A percentile compares a stretch with the other conserved stretches of the same genome.
phyloP scores from a whole-genome alignment of 2,329 filamentous ascomycete species.

The Aspergillus pseudonomiae region DNA sequence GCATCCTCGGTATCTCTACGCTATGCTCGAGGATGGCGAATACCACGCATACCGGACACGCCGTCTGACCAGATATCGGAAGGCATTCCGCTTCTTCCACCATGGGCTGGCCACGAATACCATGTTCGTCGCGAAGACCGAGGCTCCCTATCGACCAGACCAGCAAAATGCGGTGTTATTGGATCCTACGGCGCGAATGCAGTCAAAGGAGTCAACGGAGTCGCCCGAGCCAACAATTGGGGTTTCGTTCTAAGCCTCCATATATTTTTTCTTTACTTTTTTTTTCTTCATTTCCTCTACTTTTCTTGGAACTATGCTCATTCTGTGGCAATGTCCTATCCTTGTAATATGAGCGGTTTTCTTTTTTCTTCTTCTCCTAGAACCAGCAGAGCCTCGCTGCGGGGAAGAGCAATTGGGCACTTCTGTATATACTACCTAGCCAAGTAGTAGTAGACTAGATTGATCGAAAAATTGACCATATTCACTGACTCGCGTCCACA shows the following conservation, averaged over 20 bases:
- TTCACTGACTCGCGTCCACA: not conserved
- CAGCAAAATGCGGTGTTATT: not conserved
- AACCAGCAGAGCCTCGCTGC: not conserved
- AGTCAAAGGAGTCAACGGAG: not conserved
- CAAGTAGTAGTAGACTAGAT: not conserved
- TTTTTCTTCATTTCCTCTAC: not conserved
- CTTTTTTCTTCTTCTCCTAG: too few species aligned
- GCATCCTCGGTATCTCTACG: slow-evolving; percentile 93
- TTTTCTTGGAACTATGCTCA: not conserved
- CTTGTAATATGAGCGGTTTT: not conserved
- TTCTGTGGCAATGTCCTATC: not conserved
- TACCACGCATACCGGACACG: slow-evolving; percentile 83
- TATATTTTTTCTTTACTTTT: not conserved
- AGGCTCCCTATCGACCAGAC: slow-evolving; percentile 70
- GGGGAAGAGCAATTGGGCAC: not conserved
- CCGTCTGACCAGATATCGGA: slow-evolving; percentile 96
- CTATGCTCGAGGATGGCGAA: slow-evolving; percentile 83
- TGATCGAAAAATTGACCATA: not conserved
- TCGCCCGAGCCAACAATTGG: not conserved
- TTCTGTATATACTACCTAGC: not conserved
- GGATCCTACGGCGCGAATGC: not conserved
- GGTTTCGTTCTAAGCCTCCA: not conserved
- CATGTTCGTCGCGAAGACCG: slow-evolving; percentile 92
- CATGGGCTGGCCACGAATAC: slow-evolving; percentile 98
- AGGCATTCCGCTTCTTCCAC: slow-evolving; percentile 98